phyloP scores from a whole-genome alignment of 129 eudicot genomes.

The Pulicaria dysenterica region DNA sequence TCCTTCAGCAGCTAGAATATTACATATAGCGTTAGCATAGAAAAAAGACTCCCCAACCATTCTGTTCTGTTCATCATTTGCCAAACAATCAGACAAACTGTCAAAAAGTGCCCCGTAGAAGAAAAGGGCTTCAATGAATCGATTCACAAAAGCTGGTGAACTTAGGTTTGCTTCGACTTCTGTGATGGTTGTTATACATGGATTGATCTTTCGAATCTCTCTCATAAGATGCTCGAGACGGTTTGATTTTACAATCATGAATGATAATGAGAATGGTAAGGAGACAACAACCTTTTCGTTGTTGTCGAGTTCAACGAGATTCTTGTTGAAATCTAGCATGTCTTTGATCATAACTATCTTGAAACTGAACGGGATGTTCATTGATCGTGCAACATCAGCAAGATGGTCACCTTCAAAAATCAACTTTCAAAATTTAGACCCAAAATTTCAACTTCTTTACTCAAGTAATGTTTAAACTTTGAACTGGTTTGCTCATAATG shows the following conservation, averaged over 20 bases:
- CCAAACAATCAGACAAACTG: constrained; percentile 40
- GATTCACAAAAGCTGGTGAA: constrained; percentile 44
- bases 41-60: constrained; percentile 29
- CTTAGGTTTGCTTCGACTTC: constrained; percentile 56
- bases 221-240: constrained; percentile 46
- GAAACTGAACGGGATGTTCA: constrained; percentile 43
- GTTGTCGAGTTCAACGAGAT: constrained; percentile 31
- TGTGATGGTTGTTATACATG: constrained; percentile 38
- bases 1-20: constrained; percentile 56
- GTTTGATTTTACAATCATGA: constrained; percentile 33
- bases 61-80: constrained; percentile 32
- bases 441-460: background rate
- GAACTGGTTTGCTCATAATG: no score
- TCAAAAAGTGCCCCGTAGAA: constrained; percentile 55
- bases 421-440: background rate
- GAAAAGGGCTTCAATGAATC: constrained; percentile 56
- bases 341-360: constrained; percentile 46
- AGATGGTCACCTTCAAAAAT: constrained; percentile 31
- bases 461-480: no score
- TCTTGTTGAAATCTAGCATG: constrained; percentile 39
- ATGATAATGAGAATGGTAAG: constrained; percentile 28
- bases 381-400: constrained; percentile 40
- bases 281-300: constrained; percentile 49
- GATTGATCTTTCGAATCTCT: constrained; percentile 42
- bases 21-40: constrained; percentile 36